Evolutionary conservation across 768 basidiomycete species (phyloP).

Genomic region (Mycena filopes): DNA sequence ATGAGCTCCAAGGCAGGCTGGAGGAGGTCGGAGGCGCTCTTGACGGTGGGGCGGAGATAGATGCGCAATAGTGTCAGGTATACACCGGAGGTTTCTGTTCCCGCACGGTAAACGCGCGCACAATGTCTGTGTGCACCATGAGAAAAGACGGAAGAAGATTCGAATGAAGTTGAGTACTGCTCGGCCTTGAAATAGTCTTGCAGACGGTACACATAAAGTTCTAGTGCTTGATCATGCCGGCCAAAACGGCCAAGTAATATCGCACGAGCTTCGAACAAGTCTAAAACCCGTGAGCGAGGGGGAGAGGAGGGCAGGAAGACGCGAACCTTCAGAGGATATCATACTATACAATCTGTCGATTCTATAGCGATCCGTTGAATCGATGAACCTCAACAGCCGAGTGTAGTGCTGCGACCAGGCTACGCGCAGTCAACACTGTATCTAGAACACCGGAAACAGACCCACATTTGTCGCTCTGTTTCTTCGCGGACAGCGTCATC

Average conservation of each 20-base stretch:
- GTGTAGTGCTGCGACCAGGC: slow-evolving; percentile 61
- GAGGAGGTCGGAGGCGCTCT: too few relatives aligned
- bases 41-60: slow-evolving; percentile 88
- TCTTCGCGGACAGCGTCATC: slow-evolving; percentile 70
- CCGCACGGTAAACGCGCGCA: slow-evolving; percentile 77
- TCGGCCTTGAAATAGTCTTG: slow-evolving; percentile 90
- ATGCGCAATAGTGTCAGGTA: slow-evolving; percentile 89
- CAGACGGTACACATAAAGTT: slow-evolving; percentile 91
- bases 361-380: slow-evolving; percentile 73
- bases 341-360: slow-evolving; percentile 83
- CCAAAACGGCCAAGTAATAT: slow-evolving; percentile 90
- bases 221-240: slow-evolving; percentile 93
- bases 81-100: slow-evolving; percentile 65
- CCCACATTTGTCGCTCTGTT: slow-evolving; percentile 67
- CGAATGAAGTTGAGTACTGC: slow-evolving; percentile 52
- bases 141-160: slow-evolving; percentile 8
- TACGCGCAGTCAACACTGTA: slow-evolving; percentile 2
- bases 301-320: background rate
- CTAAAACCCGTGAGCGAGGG: slow-evolving; percentile 48
- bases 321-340: slow-evolving; percentile 84
- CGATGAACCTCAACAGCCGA: slow-evolving; percentile 84
- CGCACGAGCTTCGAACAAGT: slow-evolving; percentile 91
- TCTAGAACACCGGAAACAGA: slow-evolving; percentile 7
- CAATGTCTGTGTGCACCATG: slow-evolving; percentile 74
- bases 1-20: slow-evolving; percentile 94